Evolutionary conservation across 306 rosid species (phyloP).

Genomic region (Vicia sativa): DNA sequence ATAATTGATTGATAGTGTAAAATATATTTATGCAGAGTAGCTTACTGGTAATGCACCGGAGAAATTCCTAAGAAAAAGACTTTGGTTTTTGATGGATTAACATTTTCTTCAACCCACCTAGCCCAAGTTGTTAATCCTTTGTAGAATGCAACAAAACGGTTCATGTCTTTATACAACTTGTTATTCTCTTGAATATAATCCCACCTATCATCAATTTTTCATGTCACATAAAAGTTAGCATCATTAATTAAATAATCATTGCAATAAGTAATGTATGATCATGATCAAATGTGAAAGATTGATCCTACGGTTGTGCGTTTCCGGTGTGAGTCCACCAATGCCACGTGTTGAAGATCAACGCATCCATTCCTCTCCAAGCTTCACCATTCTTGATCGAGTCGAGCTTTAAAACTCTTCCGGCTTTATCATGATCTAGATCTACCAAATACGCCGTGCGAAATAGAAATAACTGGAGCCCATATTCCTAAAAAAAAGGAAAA

Average conservation of each 20-base stretch:
- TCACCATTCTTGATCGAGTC: slow-evolving; percentile 72
- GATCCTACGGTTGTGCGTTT: slow-evolving; percentile 74
- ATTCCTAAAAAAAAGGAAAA: slow-evolving; percentile 47
- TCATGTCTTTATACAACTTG: slow-evolving; percentile 75
- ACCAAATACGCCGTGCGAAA: slow-evolving; percentile 77
- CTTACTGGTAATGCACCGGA: slow-evolving; percentile 87
- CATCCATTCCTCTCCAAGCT: slow-evolving; percentile 87
- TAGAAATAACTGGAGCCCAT: slow-evolving; percentile 57
- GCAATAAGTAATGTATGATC: not conserved
- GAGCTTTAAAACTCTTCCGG: slow-evolving; percentile 76
- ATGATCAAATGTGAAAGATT: not conserved
- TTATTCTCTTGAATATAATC: slow-evolving; percentile 64
- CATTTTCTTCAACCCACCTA: slow-evolving; percentile 69
- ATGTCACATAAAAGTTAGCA: not conserved
- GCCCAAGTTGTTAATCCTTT: slow-evolving; percentile 87
- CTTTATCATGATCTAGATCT: slow-evolving; percentile 67
- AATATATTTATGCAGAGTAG: too few relatives aligned
- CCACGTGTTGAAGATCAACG: slow-evolving; percentile 84
- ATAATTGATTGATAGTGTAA: not conserved
- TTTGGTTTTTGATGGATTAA: slow-evolving; percentile 73
- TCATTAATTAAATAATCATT: not conserved
- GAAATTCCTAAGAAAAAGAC: slow-evolving; percentile 95
- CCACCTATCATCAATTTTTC: slow-evolving; percentile 55
- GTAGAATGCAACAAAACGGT: slow-evolving; percentile 72
- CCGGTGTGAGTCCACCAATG: slow-evolving; percentile 99